Base-by-base conservation (phyloP, 768 basidiomycete species). In the Suillus plorans region DNA sequence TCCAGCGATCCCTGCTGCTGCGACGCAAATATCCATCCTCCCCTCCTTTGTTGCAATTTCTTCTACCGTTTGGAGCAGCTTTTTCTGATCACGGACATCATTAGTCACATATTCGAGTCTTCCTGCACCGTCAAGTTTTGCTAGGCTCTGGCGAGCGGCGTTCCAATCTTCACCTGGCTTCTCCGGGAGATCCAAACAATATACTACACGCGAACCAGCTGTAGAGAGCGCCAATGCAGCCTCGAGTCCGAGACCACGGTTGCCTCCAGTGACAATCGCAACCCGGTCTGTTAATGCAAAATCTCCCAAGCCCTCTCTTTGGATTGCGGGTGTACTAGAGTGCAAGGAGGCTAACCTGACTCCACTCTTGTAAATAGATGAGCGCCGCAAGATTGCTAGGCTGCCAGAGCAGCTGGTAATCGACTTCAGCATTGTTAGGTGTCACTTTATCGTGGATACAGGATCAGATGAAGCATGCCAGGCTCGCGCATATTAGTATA, bases 121-220 rank as follows among this genome's bases (percentile, higher is more conserved):
- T 16, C 63, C 41, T 36, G 63, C 59, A 45, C 73, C 78, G 8
- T 74, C 78, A 61, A 87, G 72, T 61, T 72, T 73, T 61, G 68
- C 70, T 25, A 83, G 82, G 70, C 82, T 88, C 25, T 80, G 81
- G 18, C 73, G 73, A 22, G 85, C 84, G 69, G 77, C 76, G 58
- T 66, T 61, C 82, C 84, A 89, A 69, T 86, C 86, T 5, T 63
- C 70, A 16, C 66, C 42, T 25, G 68, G 68, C 22, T 47, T 44
- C 57, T 22, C 37, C 22, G 64, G 70, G 14, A 69, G 64, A 60
- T 70, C 70, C 16, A 70, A 34, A 49, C 68, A 64, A 49, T 71
- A 88, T 37, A 89, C 79, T 2, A 81, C 84, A 7, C 82, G 80
- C 28, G 67, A 70, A 28, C 77, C 77, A 7, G 70, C 71, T 66